Conservation (phyloP, 208 protist species). For the Trichomonas gallinae region DNA sequence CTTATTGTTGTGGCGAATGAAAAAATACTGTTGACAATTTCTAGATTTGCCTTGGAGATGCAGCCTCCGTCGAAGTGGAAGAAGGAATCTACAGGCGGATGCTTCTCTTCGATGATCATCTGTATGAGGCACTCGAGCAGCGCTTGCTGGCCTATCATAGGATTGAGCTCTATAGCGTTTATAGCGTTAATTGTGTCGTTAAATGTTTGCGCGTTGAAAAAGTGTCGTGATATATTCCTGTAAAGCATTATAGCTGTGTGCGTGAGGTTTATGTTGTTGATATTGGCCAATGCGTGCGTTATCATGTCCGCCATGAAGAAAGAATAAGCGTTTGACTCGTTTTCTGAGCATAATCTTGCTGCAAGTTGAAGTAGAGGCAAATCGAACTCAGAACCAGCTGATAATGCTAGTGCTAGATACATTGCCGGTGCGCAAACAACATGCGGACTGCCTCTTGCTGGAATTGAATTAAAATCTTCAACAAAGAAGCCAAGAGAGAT, state of each 20-base stretch:
- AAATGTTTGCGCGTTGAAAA: neutral
- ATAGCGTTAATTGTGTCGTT: neutral
- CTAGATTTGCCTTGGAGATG: neutral
- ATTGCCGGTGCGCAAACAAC: neutral
- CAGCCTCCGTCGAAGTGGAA: neutral
- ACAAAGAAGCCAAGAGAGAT: neutral
- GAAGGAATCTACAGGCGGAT: neutral
- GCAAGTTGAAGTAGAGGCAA: neutral
- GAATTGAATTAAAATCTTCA: neutral
- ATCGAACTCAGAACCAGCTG: neutral
- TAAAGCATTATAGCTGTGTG: neutral
- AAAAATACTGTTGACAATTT: neutral
- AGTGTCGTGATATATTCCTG: neutral
- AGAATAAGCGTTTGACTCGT: neutral
- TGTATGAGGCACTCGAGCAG: neutral
- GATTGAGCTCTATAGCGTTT: neutral
- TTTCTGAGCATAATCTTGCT: neutral
- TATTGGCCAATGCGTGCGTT: neutral
- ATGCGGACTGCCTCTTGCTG: neutral
- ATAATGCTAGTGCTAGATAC: neutral
- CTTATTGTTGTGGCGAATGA: neutral
- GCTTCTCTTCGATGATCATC: neutral
- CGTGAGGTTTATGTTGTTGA: neutral
- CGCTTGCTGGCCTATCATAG: neutral
- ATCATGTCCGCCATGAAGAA: neutral